Conservation (phyloP, 371 early-diverging fungal genomes). For the Rhizomucor pusillus region DNA sequence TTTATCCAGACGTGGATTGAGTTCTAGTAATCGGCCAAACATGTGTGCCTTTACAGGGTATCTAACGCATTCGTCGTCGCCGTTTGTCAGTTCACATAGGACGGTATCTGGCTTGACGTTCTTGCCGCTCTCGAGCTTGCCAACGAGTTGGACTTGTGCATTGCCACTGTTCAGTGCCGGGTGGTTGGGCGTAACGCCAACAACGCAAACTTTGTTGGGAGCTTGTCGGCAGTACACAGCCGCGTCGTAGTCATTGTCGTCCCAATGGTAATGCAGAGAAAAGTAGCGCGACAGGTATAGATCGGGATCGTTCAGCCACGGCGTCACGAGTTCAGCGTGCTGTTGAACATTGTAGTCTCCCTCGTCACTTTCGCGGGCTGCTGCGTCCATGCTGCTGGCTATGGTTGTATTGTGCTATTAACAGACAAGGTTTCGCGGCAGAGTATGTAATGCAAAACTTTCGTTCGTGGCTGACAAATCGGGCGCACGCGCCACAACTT, state of each 20-base stretch:
- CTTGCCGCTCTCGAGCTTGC: constrained; percentile 15
- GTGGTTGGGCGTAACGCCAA: constrained; percentile 29
- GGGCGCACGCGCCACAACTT: too few species aligned
- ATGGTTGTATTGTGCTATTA: too few species aligned
- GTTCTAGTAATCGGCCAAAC: constrained; percentile 40
- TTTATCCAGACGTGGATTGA: constrained; percentile 30
- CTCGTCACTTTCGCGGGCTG: background rate
- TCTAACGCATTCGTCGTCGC: constrained; percentile 2
- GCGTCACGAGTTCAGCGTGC: constrained; percentile 12
- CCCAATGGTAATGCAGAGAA: constrained; percentile 28
- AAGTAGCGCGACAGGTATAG: constrained; percentile 40
- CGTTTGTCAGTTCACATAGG: constrained; percentile 19
- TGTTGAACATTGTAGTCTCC: constrained; percentile 28
- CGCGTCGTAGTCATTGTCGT: constrained; percentile 7
- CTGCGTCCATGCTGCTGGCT: too few species aligned
- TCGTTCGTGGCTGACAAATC: too few species aligned
- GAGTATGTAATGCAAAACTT: too few species aligned
- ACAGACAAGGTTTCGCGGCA: too few species aligned
- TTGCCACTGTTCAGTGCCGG: constrained; percentile 1
- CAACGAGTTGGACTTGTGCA: constrained; percentile 1
- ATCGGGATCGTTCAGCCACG: constrained; percentile 30
- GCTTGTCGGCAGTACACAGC: constrained; percentile 42
- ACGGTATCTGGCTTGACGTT: constrained; percentile 30
- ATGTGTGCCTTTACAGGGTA: constrained; percentile 32
- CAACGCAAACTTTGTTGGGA: constrained; percentile 50